Percentiles rank a stretch among this genome's conserved stretches.
Conservation (phyloP, 2,329 filamentous ascomycete species). For the Penicillium sp. region DNA sequence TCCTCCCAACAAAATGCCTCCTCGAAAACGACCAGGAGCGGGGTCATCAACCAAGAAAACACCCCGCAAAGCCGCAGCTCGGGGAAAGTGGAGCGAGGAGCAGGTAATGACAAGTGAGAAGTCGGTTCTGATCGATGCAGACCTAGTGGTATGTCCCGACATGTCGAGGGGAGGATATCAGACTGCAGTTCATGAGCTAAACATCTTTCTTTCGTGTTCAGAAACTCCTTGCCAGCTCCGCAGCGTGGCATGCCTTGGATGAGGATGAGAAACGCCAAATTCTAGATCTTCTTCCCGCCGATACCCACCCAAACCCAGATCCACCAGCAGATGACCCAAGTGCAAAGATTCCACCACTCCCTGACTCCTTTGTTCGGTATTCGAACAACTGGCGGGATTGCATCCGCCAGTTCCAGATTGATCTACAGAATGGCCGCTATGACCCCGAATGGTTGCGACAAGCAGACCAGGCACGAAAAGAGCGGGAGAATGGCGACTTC, state of each 20-base stretch:
- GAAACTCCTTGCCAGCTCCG: conserved; percentile 41
- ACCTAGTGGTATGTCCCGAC: conserved; percentile 35
- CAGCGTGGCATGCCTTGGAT: conserved; percentile 44
- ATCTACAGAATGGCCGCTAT: conserved; percentile 57
- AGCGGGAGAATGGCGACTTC: conserved; percentile 55
- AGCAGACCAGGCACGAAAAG: conserved; percentile 54
- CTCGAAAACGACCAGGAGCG: conserved; percentile 15
- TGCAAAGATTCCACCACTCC: conserved; percentile 38
- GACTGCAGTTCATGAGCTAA: not conserved
- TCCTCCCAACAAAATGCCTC: conserved; percentile 28
- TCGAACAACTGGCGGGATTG: conserved; percentile 53
- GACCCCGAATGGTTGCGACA: conserved; percentile 58
- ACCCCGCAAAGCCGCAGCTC: conserved; percentile 32
- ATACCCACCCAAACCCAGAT: conserved; percentile 40
- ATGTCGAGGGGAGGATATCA: not conserved
- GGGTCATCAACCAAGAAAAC: conserved; percentile 31
- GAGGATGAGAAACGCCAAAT: conserved; percentile 44
- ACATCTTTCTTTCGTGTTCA: conserved; percentile 11
- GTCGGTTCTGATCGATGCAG: conserved; percentile 36
- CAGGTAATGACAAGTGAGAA: conserved; percentile 40
- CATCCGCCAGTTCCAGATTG: conserved; percentile 56
- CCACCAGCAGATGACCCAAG: conserved; percentile 28
- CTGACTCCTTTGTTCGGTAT: conserved; percentile 44
- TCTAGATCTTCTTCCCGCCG: conserved; percentile 39
- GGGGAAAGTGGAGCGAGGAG: conserved; percentile 41